Base-by-base conservation (phyloP, 1,139 yeast species). In the Starmera stellimalicola region DNA sequence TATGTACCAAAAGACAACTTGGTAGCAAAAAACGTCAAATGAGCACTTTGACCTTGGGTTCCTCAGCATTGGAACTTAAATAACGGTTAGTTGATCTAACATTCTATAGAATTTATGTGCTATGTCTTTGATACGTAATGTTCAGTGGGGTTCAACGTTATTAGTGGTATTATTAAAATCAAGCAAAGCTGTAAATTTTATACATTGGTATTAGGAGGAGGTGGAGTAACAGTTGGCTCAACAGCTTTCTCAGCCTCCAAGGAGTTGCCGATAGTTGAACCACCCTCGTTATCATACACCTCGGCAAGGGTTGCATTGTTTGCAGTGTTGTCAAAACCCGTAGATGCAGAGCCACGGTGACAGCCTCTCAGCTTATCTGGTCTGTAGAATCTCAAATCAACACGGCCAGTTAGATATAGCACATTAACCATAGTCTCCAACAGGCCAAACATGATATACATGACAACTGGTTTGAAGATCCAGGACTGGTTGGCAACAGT, bases 351-450 rank as follows among this genome's bases (percentile, higher is more conserved):
- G 16, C 17, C 28, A 26, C 28, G 28, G 12, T 26, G 28, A 26
- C 17, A 17, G 11, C 17, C 28, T 26, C 16, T 39, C 28, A 73
- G 57, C 38, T 58, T 55, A 48, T 79, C 91, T 17, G 91, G 91
- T 54, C 84, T 74, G 64, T 81, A 81, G 59, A 81, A 81, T 51
- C 93, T 66, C 47, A 81, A 65, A 52, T 81, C 93, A 33, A 77
- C 72, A 51, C 93, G 65, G 28, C 77, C 75, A 19, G 75, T 54
- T 30, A 81, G 54, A 54, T 75, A 77, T 30, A 76, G 37, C 6
- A 73, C 41, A 37, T 75, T 66, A 37, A 77, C 70, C 19, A 76
- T 42, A 0, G 67, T 65, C 57, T 82, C 93, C 28, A 76, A 60
- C 5, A 68, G 71, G 18, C 82, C 82, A 73, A 83, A 80, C 42